Conservation (phyloP, 1,139 yeast genomes). For the Lodderomyces oxycetoniae region DNA sequence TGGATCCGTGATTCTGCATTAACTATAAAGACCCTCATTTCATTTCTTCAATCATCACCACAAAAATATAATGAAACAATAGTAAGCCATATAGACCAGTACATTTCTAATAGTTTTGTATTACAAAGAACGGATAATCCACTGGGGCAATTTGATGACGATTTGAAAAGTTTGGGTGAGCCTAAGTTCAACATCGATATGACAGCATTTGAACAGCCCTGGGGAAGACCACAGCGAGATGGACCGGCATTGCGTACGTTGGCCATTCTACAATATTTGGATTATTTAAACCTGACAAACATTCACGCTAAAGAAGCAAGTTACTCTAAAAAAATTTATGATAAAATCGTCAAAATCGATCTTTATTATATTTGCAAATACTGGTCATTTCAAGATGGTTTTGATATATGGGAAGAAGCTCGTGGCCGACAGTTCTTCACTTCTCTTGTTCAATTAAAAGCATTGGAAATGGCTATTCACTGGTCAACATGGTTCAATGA, state of each 20-base stretch:
- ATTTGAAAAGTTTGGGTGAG: slow-evolving; percentile 68
- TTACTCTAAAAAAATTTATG: slow-evolving; percentile 36
- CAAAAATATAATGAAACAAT: slow-evolving; percentile 13
- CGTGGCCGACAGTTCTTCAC: slow-evolving; percentile 75
- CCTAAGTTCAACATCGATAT: slow-evolving; percentile 78
- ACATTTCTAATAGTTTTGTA: slow-evolving; percentile 51
- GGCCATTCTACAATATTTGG: slow-evolving; percentile 56
- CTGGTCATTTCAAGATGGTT: slow-evolving; percentile 59
- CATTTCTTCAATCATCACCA: slow-evolving; percentile 41
- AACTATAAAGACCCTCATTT: slow-evolving; percentile 63
- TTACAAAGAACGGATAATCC: slow-evolving; percentile 66
- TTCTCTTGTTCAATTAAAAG: slow-evolving; percentile 64
- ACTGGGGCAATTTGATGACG: slow-evolving; percentile 52
- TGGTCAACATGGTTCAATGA: slow-evolving; percentile 40
- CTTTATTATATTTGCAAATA: slow-evolving; percentile 50
- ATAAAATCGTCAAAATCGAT: slow-evolving; percentile 62
- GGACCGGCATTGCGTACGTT: slow-evolving; percentile 84
- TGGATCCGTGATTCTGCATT: slow-evolving; percentile 93
- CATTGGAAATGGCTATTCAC: slow-evolving; percentile 55
- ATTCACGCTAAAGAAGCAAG: slow-evolving; percentile 17
- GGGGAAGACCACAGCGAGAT: slow-evolving; percentile 98
- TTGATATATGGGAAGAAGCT: slow-evolving; percentile 94
- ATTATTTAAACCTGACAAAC: slow-evolving; percentile 17
- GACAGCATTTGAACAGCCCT: slow-evolving; percentile 51
- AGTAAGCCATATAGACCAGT: slow-evolving; percentile 45